Evolutionary conservation across 139 green algal genomes (phyloP), one percentile per base, ranked within the genome.

Genomic region (Chlorella sp.): DNA sequence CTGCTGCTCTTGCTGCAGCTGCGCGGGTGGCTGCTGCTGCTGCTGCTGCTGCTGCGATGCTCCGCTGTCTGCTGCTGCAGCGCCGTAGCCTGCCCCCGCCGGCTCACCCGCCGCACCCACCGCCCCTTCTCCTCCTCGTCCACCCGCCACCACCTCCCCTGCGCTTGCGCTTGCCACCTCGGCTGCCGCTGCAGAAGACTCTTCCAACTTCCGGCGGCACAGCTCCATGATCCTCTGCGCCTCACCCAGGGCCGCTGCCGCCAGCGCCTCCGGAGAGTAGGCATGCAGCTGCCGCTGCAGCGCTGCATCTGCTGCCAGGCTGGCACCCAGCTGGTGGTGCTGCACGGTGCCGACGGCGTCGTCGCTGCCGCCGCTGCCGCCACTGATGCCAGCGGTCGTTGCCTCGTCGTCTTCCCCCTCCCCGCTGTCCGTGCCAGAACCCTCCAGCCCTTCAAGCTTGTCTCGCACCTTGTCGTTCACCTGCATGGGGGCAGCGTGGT

Each of bases 401-500:
- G 48, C 48, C 9, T 9, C 48, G 9, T 57, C 48, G 5, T 57
- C 48, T 16, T 18, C 30, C 32, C 40, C 30, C 88, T 40, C 57
- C 0, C 34, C 77, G 78, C 48, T 88, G 75, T 57, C 48, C 7
- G 68, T 64, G n/a, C 82, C 48, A 11, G 88, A 60, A 16, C 42
- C 53, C 19, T 90, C 87, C 48, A 90, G 34, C 40, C 53, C 19
- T n/a, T 83, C 73, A 19, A 91, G 86, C 79, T 91, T 89, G 12
- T 48, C n/a, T 68, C 85, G 39, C 42, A 91, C 64, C 66, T 57
- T 76, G 32, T 86, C 83, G n/a, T 91, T 91, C 21, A 84, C 69
- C 77, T 91, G 85, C 48, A 69, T 19, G 21, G 11, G 39, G 28
- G 15, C 5, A 85, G 79, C 7, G 34, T 80, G 73, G 30, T 22